Conservation (phyloP, 208 protist genomes). For the Angomonas deanei region DNA sequence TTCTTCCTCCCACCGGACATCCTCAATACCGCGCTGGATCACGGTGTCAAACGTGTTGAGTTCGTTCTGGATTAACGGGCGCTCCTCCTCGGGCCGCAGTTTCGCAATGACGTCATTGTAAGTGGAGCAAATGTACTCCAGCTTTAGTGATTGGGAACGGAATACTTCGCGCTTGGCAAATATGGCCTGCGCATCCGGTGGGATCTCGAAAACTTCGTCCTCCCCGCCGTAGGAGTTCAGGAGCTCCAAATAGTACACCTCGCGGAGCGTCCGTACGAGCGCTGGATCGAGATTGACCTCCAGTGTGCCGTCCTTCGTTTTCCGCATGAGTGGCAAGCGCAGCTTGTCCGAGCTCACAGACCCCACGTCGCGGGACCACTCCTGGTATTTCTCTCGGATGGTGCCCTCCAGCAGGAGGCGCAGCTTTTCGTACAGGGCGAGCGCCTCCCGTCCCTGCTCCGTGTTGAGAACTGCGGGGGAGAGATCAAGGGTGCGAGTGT, state of each 20-base stretch:
- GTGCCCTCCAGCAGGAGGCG: conserved; percentile 46
- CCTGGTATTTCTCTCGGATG: conserved; percentile 78
- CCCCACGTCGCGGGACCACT: conserved; percentile 90
- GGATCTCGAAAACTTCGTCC: conserved; percentile 73
- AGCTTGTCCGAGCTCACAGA: conserved; percentile 91
- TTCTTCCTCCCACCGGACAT: conserved; percentile 90
- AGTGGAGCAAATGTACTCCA: conserved; percentile 90
- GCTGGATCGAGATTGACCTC: conserved; percentile 96
- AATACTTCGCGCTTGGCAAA: conserved; percentile 90
- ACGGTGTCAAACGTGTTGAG: conserved; percentile 83
- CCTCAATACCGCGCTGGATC: conserved; percentile 56
- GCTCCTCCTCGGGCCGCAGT: conserved; percentile 89
- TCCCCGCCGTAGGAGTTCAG: conserved; percentile 84
- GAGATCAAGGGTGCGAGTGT: conserved; percentile 73
- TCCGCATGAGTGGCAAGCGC: conserved; percentile 87
- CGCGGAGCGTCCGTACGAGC: conserved; percentile 92
- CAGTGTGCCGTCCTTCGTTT: conserved; percentile 52
- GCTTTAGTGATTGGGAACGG: conserved; percentile 87
- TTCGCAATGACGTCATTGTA: conserved; percentile 92
- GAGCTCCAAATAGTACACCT: conserved; percentile 95
- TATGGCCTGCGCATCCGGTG: conserved; percentile 76
- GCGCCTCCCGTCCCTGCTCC: conserved; percentile 72
- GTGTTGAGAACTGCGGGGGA: conserved; percentile 74
- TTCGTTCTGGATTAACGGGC: conserved; percentile 86
- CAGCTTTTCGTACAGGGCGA: conserved; percentile 81